These are phyloP conservation scores for Zopfia rhizophila DNA, from an alignment of 2,329 filamentous ascomycete species.

Conservation along the genomic window DNA sequence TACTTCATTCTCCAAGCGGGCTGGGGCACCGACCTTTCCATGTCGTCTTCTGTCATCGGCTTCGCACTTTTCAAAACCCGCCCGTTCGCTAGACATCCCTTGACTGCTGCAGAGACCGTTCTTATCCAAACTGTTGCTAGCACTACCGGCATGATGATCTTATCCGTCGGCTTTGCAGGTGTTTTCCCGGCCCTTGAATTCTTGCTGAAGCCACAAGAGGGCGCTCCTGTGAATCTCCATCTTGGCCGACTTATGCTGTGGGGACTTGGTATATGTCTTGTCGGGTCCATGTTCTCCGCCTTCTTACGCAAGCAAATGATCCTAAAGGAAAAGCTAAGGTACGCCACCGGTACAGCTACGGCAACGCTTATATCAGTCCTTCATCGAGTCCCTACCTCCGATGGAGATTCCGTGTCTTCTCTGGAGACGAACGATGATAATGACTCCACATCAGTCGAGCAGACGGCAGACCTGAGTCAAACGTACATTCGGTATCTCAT, in stretches of 20 bases:
- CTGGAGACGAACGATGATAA: constrained; percentile 1
- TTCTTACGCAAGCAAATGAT: not conserved
- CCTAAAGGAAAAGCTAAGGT: constrained; percentile 1
- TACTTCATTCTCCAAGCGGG: not conserved
- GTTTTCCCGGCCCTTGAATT: not conserved
- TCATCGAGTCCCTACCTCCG: too few relatives aligned
- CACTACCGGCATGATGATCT: not conserved
- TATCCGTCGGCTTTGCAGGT: not conserved
- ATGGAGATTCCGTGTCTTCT: too few relatives aligned
- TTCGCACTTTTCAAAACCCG: constrained; percentile 1
- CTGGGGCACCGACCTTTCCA: not conserved
- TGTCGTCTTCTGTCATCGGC: not conserved
- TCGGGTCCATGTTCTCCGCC: not conserved
- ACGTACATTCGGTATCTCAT: not conserved
- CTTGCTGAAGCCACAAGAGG: not conserved
- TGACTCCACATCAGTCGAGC: not conserved
- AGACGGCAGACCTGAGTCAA: not conserved
- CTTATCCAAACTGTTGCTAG: not conserved
- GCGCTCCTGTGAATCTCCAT: not conserved
- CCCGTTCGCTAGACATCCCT: not conserved
- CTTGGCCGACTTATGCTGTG: not conserved
- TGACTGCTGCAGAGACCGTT: not conserved
- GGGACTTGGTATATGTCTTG: not conserved
- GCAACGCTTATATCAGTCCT: not conserved
- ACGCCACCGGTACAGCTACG: not conserved